Base-by-base conservation (phyloP, 1,139 yeast species). In the Protomyces inundatus region DNA sequence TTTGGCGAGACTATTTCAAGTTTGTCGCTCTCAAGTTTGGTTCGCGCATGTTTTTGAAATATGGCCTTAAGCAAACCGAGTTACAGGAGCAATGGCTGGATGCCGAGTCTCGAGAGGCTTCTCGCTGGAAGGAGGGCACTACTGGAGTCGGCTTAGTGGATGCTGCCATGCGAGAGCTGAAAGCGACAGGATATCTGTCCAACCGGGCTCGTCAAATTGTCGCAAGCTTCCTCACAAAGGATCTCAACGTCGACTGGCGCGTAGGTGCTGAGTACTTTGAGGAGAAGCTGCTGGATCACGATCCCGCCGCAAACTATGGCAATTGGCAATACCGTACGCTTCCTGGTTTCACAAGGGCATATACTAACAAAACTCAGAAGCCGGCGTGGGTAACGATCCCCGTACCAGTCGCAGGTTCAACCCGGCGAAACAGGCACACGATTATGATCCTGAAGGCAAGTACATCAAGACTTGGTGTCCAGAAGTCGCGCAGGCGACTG, bases 321-420 rank as follows among this genome's bases (percentile, higher is more conserved):
- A 86, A 86, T 1, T 83, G 86, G 86, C 83, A 58, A 39, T 58
- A 58, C 35, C 74, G 48, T 42, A 42, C 32, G 48, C 42, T 14
- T 39, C n/a, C 14, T 14, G 9, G 6, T 39, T 39, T n/a, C 23
- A 1, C 14, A n/a, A 39, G n/a, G n/a, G 12, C n/a, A 12, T 7
- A n/a, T 39, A 14, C 42, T 39, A 39, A 39, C n/a, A 5, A 12
- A 39, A 5, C 42, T 14, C 16, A 42, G 48, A 80, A 60, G 77
- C 83, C 23, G 55, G 58, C 34, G 61, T 59, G n/a, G 65, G 65
- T 16, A 54, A 48, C 51, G 65, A 81, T 68, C 81, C 83, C 1
- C 85, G 82, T 1, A 82, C 80, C 74, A 82, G 82, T 70, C 74
- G 85, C 40, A 78, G 82, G 16, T 81, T 83, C 71, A 82, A 83